These are phyloP conservation scores for Penicillium lividum DNA, from an alignment of 495 filamentous ascomycete species.

Conservation along the genomic window DNA sequence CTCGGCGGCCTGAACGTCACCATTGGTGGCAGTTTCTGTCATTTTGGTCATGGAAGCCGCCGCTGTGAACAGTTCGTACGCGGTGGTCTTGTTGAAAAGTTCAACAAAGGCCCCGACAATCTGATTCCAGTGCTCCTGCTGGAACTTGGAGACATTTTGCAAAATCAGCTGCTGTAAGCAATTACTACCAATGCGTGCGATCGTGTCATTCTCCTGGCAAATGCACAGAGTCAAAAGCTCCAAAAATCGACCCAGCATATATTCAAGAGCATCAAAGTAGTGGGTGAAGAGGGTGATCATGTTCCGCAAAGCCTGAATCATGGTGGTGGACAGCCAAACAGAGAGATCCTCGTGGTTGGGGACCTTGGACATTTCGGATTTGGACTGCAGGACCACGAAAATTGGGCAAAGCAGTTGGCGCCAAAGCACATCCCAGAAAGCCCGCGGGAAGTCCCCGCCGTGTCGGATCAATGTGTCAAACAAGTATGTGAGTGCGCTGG, in stretches of 20 bases:
- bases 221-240: constrained; percentile 94
- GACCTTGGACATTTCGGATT: constrained; percentile 92
- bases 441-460: constrained; percentile 85
- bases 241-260: constrained; percentile 94
- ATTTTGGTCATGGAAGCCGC: constrained; percentile 57
- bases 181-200: constrained; percentile 96
- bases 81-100: constrained; percentile 91
- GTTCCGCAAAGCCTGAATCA: constrained; percentile 97
- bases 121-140: constrained; percentile 82
- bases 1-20: constrained; percentile 32
- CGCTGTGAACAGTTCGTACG: constrained; percentile 89
- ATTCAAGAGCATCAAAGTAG: constrained; percentile 92
- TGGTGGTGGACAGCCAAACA: constrained; percentile 98
- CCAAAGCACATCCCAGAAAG: constrained; percentile 99
- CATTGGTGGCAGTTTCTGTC: constrained; percentile 32
- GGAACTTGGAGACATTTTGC: constrained; percentile 92
- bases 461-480: constrained; percentile 90
- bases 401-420: constrained; percentile 95
- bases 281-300: constrained; percentile 99
- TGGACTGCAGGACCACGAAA: constrained; percentile 95
- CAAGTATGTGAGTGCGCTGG: constrained; percentile 86
- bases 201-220: constrained; percentile 98
- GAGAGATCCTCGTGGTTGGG: constrained; percentile 93
- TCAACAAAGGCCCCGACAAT: constrained; percentile 95
- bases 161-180: constrained; percentile 95